These are phyloP conservation scores for Pseudogymnoascus sp. DNA, from an alignment of 2,329 filamentous ascomycete species.

Conservation along the genomic window DNA sequence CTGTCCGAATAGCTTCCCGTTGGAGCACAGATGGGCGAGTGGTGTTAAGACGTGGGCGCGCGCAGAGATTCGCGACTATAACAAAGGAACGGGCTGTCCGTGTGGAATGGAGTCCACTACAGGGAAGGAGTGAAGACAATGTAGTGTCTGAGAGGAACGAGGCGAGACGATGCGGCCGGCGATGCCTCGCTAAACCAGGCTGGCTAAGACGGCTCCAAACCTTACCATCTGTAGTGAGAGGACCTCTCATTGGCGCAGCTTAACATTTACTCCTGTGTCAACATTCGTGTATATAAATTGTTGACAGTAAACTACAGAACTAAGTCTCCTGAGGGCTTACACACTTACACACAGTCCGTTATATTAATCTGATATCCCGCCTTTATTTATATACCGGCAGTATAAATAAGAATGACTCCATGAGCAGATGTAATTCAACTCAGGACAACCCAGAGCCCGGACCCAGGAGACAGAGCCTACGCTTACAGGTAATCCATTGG, in stretches of 20 bases:
- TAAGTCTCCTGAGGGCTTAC: background rate
- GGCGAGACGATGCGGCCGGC: background rate
- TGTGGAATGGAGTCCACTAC: background rate
- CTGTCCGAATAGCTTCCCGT: background rate
- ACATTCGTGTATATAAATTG: background rate
- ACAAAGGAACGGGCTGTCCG: background rate
- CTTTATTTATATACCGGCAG: background rate
- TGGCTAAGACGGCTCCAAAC: constrained; percentile 1
- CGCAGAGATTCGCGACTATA: background rate
- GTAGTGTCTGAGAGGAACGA: background rate
- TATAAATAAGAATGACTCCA: background rate
- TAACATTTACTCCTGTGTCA: background rate
- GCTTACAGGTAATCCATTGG: background rate
- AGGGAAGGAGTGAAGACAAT: background rate
- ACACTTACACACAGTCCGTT: background rate
- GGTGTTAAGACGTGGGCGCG: background rate
- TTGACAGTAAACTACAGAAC: background rate
- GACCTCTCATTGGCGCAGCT: constrained; percentile 1
- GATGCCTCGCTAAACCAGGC: constrained; percentile 4
- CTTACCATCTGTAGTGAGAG: background rate
- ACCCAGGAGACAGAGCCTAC: background rate
- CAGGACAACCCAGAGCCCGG: background rate
- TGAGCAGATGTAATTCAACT: background rate
- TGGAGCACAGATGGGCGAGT: background rate
- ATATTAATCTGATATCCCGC: background rate